A percentile compares a stretch with the other conserved stretches of the same genome.
These are phyloP conservation scores for Ilyonectria destructans DNA, from an alignment of 2,329 filamentous ascomycete species.

Conservation along the genomic window DNA sequence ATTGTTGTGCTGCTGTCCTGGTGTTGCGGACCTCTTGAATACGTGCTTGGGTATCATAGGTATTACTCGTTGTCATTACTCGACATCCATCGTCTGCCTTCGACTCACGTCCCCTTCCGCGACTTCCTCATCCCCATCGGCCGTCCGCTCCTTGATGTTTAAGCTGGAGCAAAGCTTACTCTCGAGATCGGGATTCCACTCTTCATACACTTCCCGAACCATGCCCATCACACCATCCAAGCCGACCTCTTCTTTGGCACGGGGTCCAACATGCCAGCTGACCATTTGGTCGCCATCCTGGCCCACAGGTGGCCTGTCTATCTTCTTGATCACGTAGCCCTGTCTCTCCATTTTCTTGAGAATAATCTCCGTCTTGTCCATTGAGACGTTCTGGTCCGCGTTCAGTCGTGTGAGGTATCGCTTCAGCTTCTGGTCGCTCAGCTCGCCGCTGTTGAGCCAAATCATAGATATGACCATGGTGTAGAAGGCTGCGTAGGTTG, in stretches of 20 bases:
- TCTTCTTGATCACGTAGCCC: conserved; percentile 84
- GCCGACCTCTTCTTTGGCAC: conserved; percentile 89
- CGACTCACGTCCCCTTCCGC: conserved; percentile 36
- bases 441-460: conserved; percentile 78
- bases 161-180: conserved; percentile 75
- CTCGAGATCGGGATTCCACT: conserved; percentile 69
- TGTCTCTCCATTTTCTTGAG: conserved; percentile 84
- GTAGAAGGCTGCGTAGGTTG: conserved; percentile 87
- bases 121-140: conserved; percentile 47
- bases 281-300: conserved; percentile 81
- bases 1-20: conserved; percentile 7
- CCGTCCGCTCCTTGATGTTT: conserved; percentile 60
- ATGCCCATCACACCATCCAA: conserved; percentile 82
- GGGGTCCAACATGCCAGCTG: conserved; percentile 88
- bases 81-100: conserved; percentile 33
- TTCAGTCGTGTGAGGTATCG: conserved; percentile 84
- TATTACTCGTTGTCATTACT: conserved; percentile 16
- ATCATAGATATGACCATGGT: conserved; percentile 86
- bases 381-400: conserved; percentile 80
- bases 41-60: conserved; percentile 42
- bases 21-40: conserved; percentile 1
- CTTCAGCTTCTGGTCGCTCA: conserved; percentile 85
- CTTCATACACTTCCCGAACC: conserved; percentile 74
- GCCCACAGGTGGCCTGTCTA: conserved; percentile 71
- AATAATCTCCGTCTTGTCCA: conserved; percentile 83